Evolutionary conservation across 495 filamentous ascomycete species (phyloP), one percentile per base, ranked within the genome.

Genomic region (Tetracladium marchalianum): DNA sequence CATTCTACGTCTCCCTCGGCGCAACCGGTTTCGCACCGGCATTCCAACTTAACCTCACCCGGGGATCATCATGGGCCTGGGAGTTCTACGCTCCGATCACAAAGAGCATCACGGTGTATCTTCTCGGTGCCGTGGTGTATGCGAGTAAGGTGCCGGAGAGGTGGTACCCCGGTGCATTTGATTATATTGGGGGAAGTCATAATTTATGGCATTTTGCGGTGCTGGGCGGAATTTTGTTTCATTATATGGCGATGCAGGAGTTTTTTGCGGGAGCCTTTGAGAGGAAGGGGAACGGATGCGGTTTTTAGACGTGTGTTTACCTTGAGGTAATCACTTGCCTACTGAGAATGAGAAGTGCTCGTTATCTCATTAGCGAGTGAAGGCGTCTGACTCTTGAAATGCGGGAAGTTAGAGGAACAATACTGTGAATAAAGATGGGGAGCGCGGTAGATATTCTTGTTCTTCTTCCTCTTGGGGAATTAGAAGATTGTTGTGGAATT

Each of bases 141-240:
- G 92, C 93, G n/a, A 82, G 81, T 56, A 88, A 95, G 61, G 70
- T 97, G 7, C 92, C 92, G 31, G 92, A 99, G 67, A 74, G 87
- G 43, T 99, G 87, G 85, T 82, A 72, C 52, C 93, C 90, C 0
- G 92, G 92, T 35, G 75, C 78, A 55, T 96, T 97, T 53, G 92
- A 99, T 62, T 99, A 94, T 63, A 68, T 92, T 27, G 93, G 93
- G 19, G 87, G 85, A 41, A 88, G 83, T 61, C 92, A 99, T 65
- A 99, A 99, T 64, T 78, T 97, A 18, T 99, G 93, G 92, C 92
- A 99, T 64, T 63, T 95, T 35, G 93, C 93, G 16, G 92, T 99
- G 18, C 65, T 99, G 19, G 85, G 89, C 15, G 92, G 92, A n/a
- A 99, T 99, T 39, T 63, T 97, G 5, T 97, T 90, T 61, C 92